Evolutionary conservation across 1,139 yeast genomes (phyloP).

Genomic region (Wickerhamomyces sp.): DNA sequence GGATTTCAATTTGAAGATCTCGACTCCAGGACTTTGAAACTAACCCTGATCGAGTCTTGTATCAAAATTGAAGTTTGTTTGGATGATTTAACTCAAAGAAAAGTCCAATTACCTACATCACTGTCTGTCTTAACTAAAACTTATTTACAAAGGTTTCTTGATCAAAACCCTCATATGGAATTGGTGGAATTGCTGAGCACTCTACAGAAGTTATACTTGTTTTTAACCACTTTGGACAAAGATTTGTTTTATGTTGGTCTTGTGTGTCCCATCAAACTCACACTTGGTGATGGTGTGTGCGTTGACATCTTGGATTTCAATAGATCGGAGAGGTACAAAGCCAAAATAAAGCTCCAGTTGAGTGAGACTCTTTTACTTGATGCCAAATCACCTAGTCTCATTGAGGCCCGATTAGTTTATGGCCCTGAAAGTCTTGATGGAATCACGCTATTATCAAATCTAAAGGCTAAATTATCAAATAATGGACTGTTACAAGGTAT

Average conservation of each 20-base stretch:
- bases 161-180: not conserved
- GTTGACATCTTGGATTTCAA: conserved; percentile 15
- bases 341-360: conserved; percentile 5
- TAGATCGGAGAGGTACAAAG: conserved; percentile 13
- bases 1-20: conserved; percentile 20
- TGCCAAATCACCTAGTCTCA: not conserved
- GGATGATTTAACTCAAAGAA: conserved; percentile 2
- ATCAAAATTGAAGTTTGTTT: conserved; percentile 10
- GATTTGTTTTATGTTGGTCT: conserved; percentile 15
- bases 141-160: conserved; percentile 1
- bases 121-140: conserved; percentile 8
- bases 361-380: conserved; percentile 8
- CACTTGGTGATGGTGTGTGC: too few relatives aligned
- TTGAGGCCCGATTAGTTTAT: conserved; percentile 10
- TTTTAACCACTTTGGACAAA: conserved; percentile 8
- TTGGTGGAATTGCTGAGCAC: conserved; percentile 1
- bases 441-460: conserved; percentile 5
- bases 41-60: conserved; percentile 6
- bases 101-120: conserved; percentile 4
- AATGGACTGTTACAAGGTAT: conserved; percentile 4
- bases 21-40: conserved; percentile 12
- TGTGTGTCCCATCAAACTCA: not conserved
- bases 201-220: not conserved
- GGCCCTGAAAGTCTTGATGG: conserved; percentile 10
- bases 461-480: conserved; percentile 7